phyloP scores from a whole-genome alignment of 2,329 filamentous ascomycete genomes.

The Huntiella moniliformis region DNA sequence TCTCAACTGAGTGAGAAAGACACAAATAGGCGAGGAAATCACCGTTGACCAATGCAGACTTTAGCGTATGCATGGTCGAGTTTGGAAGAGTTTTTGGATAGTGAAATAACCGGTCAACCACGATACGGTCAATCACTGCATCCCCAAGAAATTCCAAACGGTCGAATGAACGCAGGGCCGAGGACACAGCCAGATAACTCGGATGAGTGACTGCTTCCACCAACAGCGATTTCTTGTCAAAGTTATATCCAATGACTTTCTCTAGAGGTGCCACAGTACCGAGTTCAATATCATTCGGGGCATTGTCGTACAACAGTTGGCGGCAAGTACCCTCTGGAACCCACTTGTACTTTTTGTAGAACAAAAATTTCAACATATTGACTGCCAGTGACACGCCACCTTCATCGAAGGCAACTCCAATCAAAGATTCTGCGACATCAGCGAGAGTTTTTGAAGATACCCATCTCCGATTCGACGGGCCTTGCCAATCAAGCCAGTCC shows the following conservation, averaged over 20 bases:
- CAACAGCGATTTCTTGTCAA: conserved; percentile 48
- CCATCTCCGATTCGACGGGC: conserved; percentile 16
- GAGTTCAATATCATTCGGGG: conserved; percentile 14
- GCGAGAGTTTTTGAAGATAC: conserved; percentile 66
- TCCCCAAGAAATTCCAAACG: conserved; percentile 81
- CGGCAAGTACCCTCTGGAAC: conserved; percentile 24
- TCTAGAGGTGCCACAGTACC: conserved; percentile 25
- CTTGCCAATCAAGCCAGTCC: conserved; percentile 16
- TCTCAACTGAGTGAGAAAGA: conserved; percentile 4
- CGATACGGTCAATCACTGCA: conserved; percentile 59
- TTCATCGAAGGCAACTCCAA: conserved; percentile 55
- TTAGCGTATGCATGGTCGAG: conserved; percentile 54
- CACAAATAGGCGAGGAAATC: conserved; percentile 57
- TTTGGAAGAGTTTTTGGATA: conserved; percentile 24
- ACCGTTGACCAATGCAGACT: conserved; percentile 60
- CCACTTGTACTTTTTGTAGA: conserved; percentile 31
- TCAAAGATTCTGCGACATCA: conserved; percentile 70
- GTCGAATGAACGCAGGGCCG: conserved; percentile 33
- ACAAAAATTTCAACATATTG: conserved; percentile 47
- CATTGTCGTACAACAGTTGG: conserved; percentile 23
- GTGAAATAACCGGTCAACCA: conserved; percentile 44
- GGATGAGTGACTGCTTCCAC: conserved; percentile 67
- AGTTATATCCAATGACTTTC: conserved; percentile 49
- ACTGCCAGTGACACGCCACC: conserved; percentile 46
- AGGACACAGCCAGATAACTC: conserved; percentile 29